Percentiles rank a stretch among this genome's conserved stretches.
These are phyloP conservation scores for Candida tammaniensis DNA, from an alignment of 805 yeast species.

Conservation along the genomic window DNA sequence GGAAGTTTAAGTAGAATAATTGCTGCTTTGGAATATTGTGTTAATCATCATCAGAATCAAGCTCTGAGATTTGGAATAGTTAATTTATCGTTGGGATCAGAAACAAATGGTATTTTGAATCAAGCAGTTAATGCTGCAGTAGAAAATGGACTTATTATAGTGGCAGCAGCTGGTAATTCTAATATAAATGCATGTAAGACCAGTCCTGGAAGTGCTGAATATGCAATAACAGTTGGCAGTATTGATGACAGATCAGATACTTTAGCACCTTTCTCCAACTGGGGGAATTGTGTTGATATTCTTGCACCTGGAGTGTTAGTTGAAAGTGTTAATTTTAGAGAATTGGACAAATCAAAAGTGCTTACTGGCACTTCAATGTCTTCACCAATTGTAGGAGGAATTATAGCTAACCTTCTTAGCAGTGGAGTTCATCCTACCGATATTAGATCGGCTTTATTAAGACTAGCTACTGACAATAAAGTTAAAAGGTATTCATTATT, in stretches of 20 bases:
- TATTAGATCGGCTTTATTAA: slow-evolving; percentile 41
- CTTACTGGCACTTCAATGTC: slow-evolving; percentile 84
- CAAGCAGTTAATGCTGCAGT: slow-evolving; percentile 75
- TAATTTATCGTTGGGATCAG: slow-evolving; percentile 79
- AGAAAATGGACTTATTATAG: slow-evolving; percentile 66
- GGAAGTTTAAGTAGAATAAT: slow-evolving; percentile 69
- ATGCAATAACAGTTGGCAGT: slow-evolving; percentile 83
- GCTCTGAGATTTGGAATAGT: slow-evolving; percentile 52
- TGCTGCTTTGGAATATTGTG: slow-evolving; percentile 65
- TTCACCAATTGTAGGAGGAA: slow-evolving; percentile 70
- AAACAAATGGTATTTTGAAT: slow-evolving; percentile 62
- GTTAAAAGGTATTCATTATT: slow-evolving; percentile 47
- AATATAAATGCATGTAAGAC: slow-evolving; percentile 73
- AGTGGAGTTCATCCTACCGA: slow-evolving; percentile 45
- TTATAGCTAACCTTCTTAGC: slow-evolving; percentile 53
- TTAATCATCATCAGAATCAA: slow-evolving; percentile 50
- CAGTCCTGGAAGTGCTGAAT: slow-evolving; percentile 81
- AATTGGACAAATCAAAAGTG: slow-evolving; percentile 20
- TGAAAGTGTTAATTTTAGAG: slow-evolving; percentile 47
- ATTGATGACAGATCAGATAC: slow-evolving; percentile 70
- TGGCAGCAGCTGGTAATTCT: slow-evolving; percentile 86
- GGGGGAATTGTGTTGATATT: slow-evolving; percentile 89
- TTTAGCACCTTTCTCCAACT: slow-evolving; percentile 80
- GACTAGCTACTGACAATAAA: slow-evolving; percentile 44
- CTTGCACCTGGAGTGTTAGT: slow-evolving; percentile 80